Base-by-base conservation (phyloP, 2,329 filamentous ascomycete species). In the Chaetomiaceae sp. region DNA sequence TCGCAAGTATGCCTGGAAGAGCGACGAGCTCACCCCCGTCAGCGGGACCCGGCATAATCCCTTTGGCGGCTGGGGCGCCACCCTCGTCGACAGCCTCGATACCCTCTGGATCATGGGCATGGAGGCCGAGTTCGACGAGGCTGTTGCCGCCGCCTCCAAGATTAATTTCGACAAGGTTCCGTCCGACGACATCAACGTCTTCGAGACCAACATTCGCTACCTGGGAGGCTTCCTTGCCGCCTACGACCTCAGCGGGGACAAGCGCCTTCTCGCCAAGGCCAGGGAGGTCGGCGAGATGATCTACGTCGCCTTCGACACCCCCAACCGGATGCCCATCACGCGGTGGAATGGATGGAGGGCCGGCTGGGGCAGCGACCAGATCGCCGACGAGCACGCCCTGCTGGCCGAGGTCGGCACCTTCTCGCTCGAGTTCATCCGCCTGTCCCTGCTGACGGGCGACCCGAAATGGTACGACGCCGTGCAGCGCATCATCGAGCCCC, bases 41-140 rank as follows among this genome's bases (percentile, higher is more conserved):
- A 73, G 73, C 14, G 80, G 74, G 10, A 60, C 64, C 2, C 69
- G 65, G 43, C 73, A 74, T 39, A 75, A 85, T 58, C 76, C 78
- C 30, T 85, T 84, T 65, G 80, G 79, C 13, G 83, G 83, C 20
- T 86, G 82, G 82, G 81, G 78, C 6, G 82, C 82, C 4, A 86
- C 82, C 5, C 68, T 86, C 50, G 81, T 86, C n/a, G 83, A 86
- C 62, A 70, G 79, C 3, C 71, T 86, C 46, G 85, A 88, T 62
- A 82, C 81, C n/a, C 70, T 89, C 13, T 87, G 84, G 83, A 84
- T 88, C 56, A 82, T 88, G 78, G 84, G 77, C 4, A 58, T 87
- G 62, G 75, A 75, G 55, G 70, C 78, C 0, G 84, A 88, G 51
- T 89, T 88, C 60, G 73, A 79, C 27, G 73, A 79, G 57, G 83